Base-by-base conservation (phyloP, 164 flowering plant species). In the Protea cynaroides region DNA sequence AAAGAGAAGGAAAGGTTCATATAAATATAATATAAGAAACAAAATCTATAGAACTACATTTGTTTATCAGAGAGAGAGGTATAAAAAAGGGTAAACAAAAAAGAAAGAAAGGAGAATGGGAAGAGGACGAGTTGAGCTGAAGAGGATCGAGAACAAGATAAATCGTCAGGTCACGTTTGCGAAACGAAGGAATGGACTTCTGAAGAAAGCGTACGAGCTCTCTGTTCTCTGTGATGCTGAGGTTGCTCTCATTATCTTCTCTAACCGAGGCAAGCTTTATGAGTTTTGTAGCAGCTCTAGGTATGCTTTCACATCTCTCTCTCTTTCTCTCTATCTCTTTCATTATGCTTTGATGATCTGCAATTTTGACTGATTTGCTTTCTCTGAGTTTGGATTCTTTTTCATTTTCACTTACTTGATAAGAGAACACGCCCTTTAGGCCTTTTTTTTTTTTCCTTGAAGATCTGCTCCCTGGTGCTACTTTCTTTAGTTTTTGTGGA, bases 91-190 rank as follows among this genome's bases (percentile, higher is more conserved):
- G 13, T 8, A 57, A 8, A 57, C 3, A 1, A 15, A 22, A 15
- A 22, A 11, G 1, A 8, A 19, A 24, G 25, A 18, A 13, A 24
- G 47, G 10, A 50, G n/a, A 11, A 69, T 69, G 72, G 74, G 74
- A 7, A 65, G 74, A 56, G 74, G 74, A 22, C 61, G 74, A 37
- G 74, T 71, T 11, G 68, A 71, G 64, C 62, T 71, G 65, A 70
- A 70, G 69, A 61, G 73, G 73, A 70, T 70, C 52, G 73, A 70
- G 64, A 70, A 70, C 73, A 71, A 71, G 65, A 71, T 71, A 49
- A 72, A 72, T 53, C 62, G 70, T 21, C 70, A 66, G 54, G 70
- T 66, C 22, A 71, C 67, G 29, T 66, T 71, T 53, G 69, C 67
- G 9, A 66, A 66, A 64, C 55, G 70, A 57, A 57, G 70, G 59